A percentile compares a stretch with the other conserved stretches of the same genome.
These are phyloP conservation scores for Candida berthetii DNA, from an alignment of 805 yeast genomes.

Conservation along the genomic window DNA sequence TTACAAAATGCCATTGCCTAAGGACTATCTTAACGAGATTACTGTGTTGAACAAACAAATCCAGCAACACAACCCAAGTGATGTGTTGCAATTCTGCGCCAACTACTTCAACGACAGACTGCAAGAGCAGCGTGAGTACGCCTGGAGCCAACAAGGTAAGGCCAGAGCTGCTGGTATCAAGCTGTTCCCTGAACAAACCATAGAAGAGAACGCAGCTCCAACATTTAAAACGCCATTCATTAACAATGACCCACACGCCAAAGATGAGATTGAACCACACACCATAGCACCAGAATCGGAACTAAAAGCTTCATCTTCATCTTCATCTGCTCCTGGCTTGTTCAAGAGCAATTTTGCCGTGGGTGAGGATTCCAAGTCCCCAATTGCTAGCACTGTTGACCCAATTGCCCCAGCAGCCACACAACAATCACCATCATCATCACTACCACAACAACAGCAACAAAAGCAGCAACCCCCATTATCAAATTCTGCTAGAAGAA, in stretches of 20 bases:
- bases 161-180: conserved; percentile 46
- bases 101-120: conserved; percentile 61
- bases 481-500: conserved; percentile 7
- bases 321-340: conserved; percentile 8
- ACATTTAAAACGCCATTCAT: conserved; percentile 57
- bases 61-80: conserved; percentile 50
- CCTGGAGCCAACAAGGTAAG: conserved; percentile 43
- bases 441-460: background rate
- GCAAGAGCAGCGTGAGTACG: conserved; percentile 48
- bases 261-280: conserved; percentile 21
- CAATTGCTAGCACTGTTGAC: conserved; percentile 12
- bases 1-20: conserved; percentile 26
- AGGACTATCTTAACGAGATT: conserved; percentile 44
- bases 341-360: conserved; percentile 19
- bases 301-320: conserved; percentile 13
- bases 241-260: conserved; percentile 57
- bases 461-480: background rate
- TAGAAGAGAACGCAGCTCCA: conserved; percentile 27
- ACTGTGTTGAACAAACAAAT: conserved; percentile 57
- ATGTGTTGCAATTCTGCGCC: conserved; percentile 70
- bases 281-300: conserved; percentile 7
- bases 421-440: conserved; percentile 2
- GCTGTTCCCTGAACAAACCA: conserved; percentile 32
- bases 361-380: conserved; percentile 13
- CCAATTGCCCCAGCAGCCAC: conserved; percentile 9